A percentile compares a stretch with the other conserved stretches of the same genome.
Conservation (phyloP, 2,329 filamentous ascomycete species). For the Neofusicoccum sp. region DNA sequence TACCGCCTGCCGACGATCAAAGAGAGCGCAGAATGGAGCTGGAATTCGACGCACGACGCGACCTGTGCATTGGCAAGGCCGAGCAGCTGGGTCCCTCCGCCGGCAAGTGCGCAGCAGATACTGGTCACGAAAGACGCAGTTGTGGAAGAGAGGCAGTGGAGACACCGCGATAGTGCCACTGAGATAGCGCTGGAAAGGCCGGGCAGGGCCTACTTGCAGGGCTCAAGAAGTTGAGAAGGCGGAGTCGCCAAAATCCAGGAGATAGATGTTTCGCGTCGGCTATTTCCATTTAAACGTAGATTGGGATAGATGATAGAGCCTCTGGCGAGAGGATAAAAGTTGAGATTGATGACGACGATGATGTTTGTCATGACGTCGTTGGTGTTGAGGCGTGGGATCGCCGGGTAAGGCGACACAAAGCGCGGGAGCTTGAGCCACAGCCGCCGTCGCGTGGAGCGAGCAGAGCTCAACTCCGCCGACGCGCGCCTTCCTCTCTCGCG, state of each 20-base stretch:
- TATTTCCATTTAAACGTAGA: too few relatives aligned
- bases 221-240: not conserved
- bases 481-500: not conserved
- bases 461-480: not conserved
- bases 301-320: too few relatives aligned
- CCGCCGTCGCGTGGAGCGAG: too few relatives aligned
- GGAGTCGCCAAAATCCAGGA: too few relatives aligned
- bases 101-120: not conserved
- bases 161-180: not conserved
- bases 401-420: not conserved
- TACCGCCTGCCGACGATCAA: conserved; percentile 1
- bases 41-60: not conserved
- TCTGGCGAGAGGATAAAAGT: too few relatives aligned
- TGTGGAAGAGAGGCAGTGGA: conserved; percentile 8
- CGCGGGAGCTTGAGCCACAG: not conserved
- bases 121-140: conserved; percentile 13
- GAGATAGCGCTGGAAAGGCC: not conserved
- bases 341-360: too few relatives aligned
- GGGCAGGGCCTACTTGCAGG: not conserved
- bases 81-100: not conserved
- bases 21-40: not conserved
- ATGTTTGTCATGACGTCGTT: not conserved
- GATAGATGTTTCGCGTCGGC: too few relatives aligned
- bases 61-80: not conserved
- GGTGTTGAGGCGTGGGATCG: not conserved